Evolutionary conservation across 495 filamentous ascomycete species (phyloP).

Genomic region (Aspergillus taichungensis): DNA sequence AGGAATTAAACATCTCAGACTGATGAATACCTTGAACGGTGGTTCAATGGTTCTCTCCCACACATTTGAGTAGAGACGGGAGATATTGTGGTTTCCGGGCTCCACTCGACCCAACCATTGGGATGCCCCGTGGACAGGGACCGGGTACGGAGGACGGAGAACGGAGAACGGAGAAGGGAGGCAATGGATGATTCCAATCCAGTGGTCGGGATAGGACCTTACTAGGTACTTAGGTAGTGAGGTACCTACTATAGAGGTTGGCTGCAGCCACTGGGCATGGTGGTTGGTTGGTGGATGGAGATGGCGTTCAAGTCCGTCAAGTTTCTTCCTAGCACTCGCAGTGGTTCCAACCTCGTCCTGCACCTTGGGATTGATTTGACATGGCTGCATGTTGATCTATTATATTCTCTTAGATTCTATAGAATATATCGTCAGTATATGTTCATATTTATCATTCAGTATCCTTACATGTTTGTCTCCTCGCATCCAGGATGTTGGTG

Average conservation of each 20-base stretch:
- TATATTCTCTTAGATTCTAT: too few relatives aligned
- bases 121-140: not conserved
- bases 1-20: too few relatives aligned
- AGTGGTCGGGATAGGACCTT: too few relatives aligned
- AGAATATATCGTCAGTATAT: too few relatives aligned
- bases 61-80: not conserved
- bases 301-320: not conserved
- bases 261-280: not conserved
- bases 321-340: not conserved
- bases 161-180: too few relatives aligned
- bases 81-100: conserved; percentile 1
- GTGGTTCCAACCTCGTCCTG: not conserved
- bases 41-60: not conserved
- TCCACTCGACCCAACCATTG: conserved; percentile 3
- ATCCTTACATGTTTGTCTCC: not conserved
- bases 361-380: not conserved
- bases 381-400: too few relatives aligned
- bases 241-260: too few relatives aligned
- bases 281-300: not conserved
- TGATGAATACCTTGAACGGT: conserved; percentile 1
- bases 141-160: too few relatives aligned
- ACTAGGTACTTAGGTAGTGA: too few relatives aligned
- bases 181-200: too few relatives aligned
- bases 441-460: too few relatives aligned
- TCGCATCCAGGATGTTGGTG: too few relatives aligned